phyloP scores from a whole-genome alignment of 768 basidiomycete species.

The Tylopilus felleus region DNA sequence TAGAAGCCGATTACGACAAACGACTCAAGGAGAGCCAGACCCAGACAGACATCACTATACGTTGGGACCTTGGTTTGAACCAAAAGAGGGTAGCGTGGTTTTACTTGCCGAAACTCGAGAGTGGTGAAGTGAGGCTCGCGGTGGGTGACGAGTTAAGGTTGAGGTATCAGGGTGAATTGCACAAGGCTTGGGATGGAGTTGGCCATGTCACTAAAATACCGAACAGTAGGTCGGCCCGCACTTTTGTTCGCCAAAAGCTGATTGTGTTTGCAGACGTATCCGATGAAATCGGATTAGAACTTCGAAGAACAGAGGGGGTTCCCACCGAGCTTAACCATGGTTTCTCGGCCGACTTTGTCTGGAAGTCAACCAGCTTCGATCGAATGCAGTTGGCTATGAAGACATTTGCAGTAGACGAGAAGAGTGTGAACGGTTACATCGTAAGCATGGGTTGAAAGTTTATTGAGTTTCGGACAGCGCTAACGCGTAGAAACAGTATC shows the following conservation, averaged over 20 bases:
- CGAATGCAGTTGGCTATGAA: slow-evolving; percentile 99
- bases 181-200: slow-evolving; percentile 95
- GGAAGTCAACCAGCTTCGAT: slow-evolving; percentile 99
- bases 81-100: slow-evolving; percentile 99
- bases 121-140: slow-evolving; percentile 94
- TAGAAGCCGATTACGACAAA: slow-evolving; percentile 99
- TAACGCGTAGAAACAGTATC: slow-evolving; percentile 61
- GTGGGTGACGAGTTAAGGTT: slow-evolving; percentile 94
- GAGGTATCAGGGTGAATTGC: slow-evolving; percentile 83
- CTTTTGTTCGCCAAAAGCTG: neutral
- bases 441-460: slow-evolving; percentile 44
- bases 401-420: slow-evolving; percentile 98
- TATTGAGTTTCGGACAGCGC: neutral
- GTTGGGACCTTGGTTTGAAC: slow-evolving; percentile 98
- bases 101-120: slow-evolving; percentile 91
- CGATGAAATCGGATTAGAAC: slow-evolving; percentile 94
- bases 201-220: slow-evolving; percentile 99
- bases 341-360: slow-evolving; percentile 98
- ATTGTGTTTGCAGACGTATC: slow-evolving; percentile 71
- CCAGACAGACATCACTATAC: slow-evolving; percentile 91
- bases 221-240: slow-evolving; percentile 66
- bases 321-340: slow-evolving; percentile 92
- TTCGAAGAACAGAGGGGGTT: slow-evolving; percentile 86
- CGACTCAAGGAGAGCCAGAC: slow-evolving; percentile 97
- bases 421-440: slow-evolving; percentile 98